A percentile compares a stretch with the other conserved stretches of the same genome.
These are phyloP conservation scores for Zygosaccharomyces pseudorouxii DNA, from an alignment of 805 yeast genomes.

Conservation along the genomic window DNA sequence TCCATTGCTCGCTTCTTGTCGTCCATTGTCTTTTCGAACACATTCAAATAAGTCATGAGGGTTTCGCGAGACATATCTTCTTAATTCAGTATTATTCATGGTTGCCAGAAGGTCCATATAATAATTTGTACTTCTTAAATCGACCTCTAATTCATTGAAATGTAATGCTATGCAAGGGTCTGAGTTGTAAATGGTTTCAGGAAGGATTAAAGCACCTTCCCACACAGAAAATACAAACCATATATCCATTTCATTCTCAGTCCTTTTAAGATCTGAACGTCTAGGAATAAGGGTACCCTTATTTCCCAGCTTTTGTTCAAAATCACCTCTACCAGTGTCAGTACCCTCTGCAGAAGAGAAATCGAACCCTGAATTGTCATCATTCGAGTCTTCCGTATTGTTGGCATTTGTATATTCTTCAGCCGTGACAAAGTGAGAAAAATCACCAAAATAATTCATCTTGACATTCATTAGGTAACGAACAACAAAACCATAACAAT, in stretches of 20 bases:
- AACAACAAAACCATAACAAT: constrained; percentile 74
- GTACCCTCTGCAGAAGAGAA: background rate
- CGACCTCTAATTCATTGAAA: constrained; percentile 66
- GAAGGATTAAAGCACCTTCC: constrained; percentile 68
- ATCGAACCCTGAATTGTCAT: constrained; percentile 1
- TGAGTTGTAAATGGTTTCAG: constrained; percentile 64
- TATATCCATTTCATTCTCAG: constrained; percentile 73
- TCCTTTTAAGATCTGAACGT: constrained; percentile 36
- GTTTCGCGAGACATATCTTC: constrained; percentile 13
- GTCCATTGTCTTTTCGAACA: constrained; percentile 29
- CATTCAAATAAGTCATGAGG: constrained; percentile 24
- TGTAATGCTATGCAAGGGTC: constrained; percentile 56
- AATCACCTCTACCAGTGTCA: constrained; percentile 1
- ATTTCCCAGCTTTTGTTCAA: background rate
- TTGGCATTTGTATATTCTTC: constrained; percentile 60
- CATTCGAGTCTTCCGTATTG: constrained; percentile 9
- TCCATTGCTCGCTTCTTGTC: constrained; percentile 19
- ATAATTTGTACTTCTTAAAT: constrained; percentile 80
- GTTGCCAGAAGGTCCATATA: constrained; percentile 90
- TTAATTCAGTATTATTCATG: constrained; percentile 19
- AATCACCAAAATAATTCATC: constrained; percentile 89
- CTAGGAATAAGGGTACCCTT: constrained; percentile 7
- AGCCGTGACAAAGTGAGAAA: constrained; percentile 74
- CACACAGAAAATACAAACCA: constrained; percentile 65
- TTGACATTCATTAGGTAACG: constrained; percentile 69